Evolutionary conservation across 495 filamentous ascomycete genomes (phyloP).

Genomic region (Cercophora sp.): DNA sequence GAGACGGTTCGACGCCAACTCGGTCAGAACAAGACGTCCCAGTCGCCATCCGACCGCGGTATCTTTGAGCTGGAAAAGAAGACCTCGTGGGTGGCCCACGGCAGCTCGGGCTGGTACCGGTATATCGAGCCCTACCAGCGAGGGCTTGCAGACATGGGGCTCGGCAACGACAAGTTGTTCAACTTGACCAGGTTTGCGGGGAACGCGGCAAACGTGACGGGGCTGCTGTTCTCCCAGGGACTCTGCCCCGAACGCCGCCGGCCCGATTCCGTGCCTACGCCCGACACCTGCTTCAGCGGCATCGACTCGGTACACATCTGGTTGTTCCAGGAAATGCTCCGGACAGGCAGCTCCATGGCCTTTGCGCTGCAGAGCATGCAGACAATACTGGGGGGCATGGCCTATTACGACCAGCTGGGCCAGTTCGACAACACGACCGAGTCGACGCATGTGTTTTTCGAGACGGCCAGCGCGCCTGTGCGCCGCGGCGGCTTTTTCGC

Average conservation of each 20-base stretch:
- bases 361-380: constrained; percentile 9
- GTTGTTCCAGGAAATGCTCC: constrained; percentile 3
- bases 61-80: background rate
- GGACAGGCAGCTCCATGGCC: constrained; percentile 1
- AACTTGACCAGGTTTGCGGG: too few relatives aligned
- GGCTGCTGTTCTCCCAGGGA: too few relatives aligned
- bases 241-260: background rate
- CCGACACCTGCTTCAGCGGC: too few relatives aligned
- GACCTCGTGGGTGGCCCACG: background rate
- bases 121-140: too few relatives aligned
- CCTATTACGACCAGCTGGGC: constrained; percentile 2
- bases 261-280: background rate
- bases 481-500: background rate
- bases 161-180: too few relatives aligned
- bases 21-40: background rate
- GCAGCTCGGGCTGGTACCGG: too few relatives aligned
- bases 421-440: background rate
- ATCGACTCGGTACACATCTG: background rate
- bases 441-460: background rate
- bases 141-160: too few relatives aligned
- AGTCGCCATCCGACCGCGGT: background rate
- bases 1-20: background rate
- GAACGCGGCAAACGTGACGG: too few relatives aligned
- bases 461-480: background rate
- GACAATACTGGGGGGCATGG: background rate